Conservation (phyloP, 2,329 filamentous ascomycete species). For the Fonsecaea nubica region DNA sequence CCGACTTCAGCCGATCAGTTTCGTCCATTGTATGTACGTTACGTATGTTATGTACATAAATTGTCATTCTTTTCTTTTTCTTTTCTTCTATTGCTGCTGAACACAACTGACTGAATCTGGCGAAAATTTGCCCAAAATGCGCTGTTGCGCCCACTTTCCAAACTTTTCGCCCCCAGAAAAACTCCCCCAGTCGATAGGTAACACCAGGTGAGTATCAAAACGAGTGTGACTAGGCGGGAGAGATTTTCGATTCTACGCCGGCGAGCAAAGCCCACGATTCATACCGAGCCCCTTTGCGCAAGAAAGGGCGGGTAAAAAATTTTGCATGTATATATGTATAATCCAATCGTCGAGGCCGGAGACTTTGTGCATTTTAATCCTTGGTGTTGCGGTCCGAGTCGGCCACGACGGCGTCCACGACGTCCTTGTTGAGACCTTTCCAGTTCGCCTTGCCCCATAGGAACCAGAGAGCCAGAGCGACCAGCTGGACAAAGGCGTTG, state of each 20-base stretch:
- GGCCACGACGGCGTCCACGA: slow-evolving; percentile 32
- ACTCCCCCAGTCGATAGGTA: too few species aligned
- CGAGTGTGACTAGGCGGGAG: too few species aligned
- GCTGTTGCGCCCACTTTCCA: too few species aligned
- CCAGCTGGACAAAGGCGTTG: slow-evolving; percentile 39
- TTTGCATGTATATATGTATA: background rate
- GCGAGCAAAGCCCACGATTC: background rate
- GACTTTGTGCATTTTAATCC: slow-evolving; percentile 20
- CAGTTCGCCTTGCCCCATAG: slow-evolving; percentile 33
- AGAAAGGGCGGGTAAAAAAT: too few species aligned
- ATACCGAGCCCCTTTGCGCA: too few species aligned
- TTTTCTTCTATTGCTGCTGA: background rate
- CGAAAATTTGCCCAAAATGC: too few species aligned
- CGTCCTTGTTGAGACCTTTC: slow-evolving; percentile 31
- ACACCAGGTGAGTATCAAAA: too few species aligned
- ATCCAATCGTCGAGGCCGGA: background rate
- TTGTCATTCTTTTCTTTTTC: background rate
- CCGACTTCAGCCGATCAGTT: background rate
- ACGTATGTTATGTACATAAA: too few species aligned
- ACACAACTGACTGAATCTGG: background rate
- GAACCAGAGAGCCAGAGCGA: slow-evolving; percentile 37
- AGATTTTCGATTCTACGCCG: background rate
- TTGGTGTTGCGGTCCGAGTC: slow-evolving; percentile 29
- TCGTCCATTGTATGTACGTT: background rate
- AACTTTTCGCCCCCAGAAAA: too few species aligned